Percentiles rank a stretch among this genome's conserved stretches.
phyloP scores from a whole-genome alignment of 1,139 yeast species.

The Yamadazyma spencermartinsiae region DNA sequence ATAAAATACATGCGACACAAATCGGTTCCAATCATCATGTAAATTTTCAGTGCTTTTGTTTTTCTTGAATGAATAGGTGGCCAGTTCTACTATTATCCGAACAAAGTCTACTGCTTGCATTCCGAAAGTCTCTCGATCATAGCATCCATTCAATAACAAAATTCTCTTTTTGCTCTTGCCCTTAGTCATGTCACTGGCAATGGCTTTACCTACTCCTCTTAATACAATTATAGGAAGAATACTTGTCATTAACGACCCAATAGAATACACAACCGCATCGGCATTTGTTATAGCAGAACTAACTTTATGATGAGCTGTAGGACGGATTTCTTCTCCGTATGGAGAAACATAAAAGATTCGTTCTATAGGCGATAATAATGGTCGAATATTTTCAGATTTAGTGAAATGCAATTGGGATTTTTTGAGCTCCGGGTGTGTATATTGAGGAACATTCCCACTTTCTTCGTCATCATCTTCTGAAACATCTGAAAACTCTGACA shows the following conservation, averaged over 20 bases:
- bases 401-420: conserved; percentile 74
- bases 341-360: conserved; percentile 82
- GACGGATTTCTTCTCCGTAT: conserved; percentile 84
- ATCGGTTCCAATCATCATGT: conserved; percentile 33
- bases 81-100: conserved; percentile 52
- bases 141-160: conserved; percentile 66
- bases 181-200: conserved; percentile 30
- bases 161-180: conserved; percentile 42
- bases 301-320: conserved; percentile 70
- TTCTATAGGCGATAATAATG: conserved; percentile 73
- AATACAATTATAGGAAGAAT: conserved; percentile 74
- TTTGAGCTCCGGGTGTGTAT: conserved; percentile 76
- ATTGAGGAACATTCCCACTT: conserved; percentile 66
- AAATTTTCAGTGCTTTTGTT: conserved; percentile 8
- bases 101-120: conserved; percentile 63
- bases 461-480: conserved; percentile 37
- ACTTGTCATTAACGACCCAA: conserved; percentile 88
- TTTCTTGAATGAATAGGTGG: conserved; percentile 35
- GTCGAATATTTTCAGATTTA: conserved; percentile 52
- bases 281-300: conserved; percentile 50
- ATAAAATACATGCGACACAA: conserved; percentile 59
- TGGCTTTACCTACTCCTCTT: conserved; percentile 69
- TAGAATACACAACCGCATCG: conserved; percentile 68
- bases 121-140: conserved; percentile 76
- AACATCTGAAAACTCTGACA: conserved; percentile 20